Evolutionary conservation across 805 yeast genomes (phyloP), one percentile per base, ranked within the genome.

Genomic region (Debaryomyces maramus): DNA sequence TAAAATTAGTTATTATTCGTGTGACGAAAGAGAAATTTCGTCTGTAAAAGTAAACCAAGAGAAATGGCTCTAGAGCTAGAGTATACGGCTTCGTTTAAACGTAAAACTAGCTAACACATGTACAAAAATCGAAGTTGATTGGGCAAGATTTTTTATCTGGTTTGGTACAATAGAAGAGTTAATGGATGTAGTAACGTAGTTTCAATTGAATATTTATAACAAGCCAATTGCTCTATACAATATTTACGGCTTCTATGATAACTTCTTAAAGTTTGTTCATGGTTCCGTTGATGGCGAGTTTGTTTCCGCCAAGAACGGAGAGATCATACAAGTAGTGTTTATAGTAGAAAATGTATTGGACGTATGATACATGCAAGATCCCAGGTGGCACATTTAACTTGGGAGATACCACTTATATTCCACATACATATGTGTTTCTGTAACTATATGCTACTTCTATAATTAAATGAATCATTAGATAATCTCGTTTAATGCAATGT

Each of bases 101-200:
- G n/a, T n/a, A n/a, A n/a, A n/a, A n/a, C n/a, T n/a, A n/a, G n/a
- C n/a, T n/a, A n/a, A n/a, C n/a, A n/a, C n/a, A n/a, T n/a, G n/a
- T n/a, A n/a, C n/a, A n/a, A n/a, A n/a, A n/a, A n/a, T n/a, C n/a
- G n/a, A n/a, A n/a, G n/a, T n/a, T n/a, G n/a, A n/a, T n/a, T n/a
- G n/a, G n/a, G n/a, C n/a, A n/a, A n/a, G n/a, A n/a, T n/a, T n/a
- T n/a, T n/a, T n/a, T n/a, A n/a, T n/a, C n/a, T n/a, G 96, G 2
- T 88, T 81, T 58, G 96, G 96, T 38, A 88, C 95, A 6, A 64
- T 87, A 56, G 96, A 88, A 63, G 96, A 88, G 65, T 71, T 88
- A 46, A 81, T 88, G 83, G 96, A 88, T 67, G 84, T 87, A 40
- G 84, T 85, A 43, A 88, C 96, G 3, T 88, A 96, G 96, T 80